A percentile compares a stretch with the other conserved stretches of the same genome.
Conservation (phyloP, 2,329 filamentous ascomycete species). For the Paramyrothecium roridum region DNA sequence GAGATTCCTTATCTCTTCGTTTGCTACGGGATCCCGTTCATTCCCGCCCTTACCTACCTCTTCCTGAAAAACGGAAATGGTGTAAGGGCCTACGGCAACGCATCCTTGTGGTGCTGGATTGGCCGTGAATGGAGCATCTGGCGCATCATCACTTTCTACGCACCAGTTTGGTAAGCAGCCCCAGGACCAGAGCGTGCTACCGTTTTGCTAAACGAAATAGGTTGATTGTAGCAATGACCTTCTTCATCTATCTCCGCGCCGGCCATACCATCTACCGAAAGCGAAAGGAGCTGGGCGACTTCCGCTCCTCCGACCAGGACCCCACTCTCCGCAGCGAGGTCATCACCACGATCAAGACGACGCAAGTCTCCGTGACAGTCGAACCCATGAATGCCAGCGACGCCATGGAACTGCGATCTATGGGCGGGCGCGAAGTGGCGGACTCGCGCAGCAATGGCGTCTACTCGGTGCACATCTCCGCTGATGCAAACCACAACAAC, state of each 20-base stretch:
- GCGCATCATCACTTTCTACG: conserved; percentile 70
- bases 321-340: conserved; percentile 38
- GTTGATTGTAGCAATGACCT: conserved; percentile 32
- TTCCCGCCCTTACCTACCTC: conserved; percentile 61
- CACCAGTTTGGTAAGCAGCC: conserved; percentile 47
- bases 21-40: conserved; percentile 68
- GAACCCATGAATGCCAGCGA: conserved; percentile 30
- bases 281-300: conserved; percentile 57
- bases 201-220: not conserved
- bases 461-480: conserved; percentile 52
- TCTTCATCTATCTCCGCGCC: conserved; percentile 64
- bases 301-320: conserved; percentile 43
- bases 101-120: conserved; percentile 79
- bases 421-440: conserved; percentile 13
- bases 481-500: conserved; percentile 13
- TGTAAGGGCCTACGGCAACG: conserved; percentile 62
- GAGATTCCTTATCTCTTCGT: conserved; percentile 64
- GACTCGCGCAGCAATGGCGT: conserved; percentile 12
- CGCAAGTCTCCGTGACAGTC: conserved; percentile 61
- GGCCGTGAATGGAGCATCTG: conserved; percentile 59
- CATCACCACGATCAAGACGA: conserved; percentile 50
- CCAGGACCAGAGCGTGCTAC: conserved; percentile 7
- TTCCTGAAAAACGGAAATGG: conserved; percentile 53
- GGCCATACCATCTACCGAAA: conserved; percentile 66
- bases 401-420: conserved; percentile 13